A percentile compares a stretch with the other conserved stretches of the same genome.
Conservation (phyloP, 495 filamentous ascomycete species). For the Trichoderma orchidacearum region DNA sequence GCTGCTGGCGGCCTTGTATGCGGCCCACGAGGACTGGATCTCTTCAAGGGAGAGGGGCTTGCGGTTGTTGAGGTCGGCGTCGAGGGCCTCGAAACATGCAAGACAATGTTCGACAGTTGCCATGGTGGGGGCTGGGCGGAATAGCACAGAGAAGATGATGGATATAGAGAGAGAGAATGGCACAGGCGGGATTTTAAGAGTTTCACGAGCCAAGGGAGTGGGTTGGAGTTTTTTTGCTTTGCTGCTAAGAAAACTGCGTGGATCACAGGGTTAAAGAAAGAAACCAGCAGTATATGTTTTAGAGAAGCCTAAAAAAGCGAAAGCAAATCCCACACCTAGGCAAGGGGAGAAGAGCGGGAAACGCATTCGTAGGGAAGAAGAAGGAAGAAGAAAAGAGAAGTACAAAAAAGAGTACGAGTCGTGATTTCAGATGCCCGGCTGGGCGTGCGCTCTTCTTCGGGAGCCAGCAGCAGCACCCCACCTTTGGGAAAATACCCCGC, state of each 20-base stretch:
- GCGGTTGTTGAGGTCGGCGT: slow-evolving; percentile 30
- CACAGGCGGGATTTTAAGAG: neutral
- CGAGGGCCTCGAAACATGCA: slow-evolving; percentile 81
- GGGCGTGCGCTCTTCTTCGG: neutral
- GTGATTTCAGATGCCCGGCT: neutral
- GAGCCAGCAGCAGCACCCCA: neutral
- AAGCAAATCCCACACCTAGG: too few relatives aligned
- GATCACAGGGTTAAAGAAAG: too few relatives aligned
- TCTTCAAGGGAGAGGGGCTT: slow-evolving; percentile 39
- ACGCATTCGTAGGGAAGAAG: too few relatives aligned
- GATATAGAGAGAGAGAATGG: neutral
- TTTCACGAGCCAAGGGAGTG: too few relatives aligned
- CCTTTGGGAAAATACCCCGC: neutral
- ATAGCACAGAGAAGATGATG: neutral
- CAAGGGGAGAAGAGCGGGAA: too few relatives aligned
- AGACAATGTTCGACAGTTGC: slow-evolving; percentile 72
- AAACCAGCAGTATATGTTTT: too few relatives aligned
- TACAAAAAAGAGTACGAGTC: neutral
- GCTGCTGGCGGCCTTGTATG: slow-evolving; percentile 21
- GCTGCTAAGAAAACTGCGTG: too few relatives aligned
- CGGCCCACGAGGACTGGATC: slow-evolving; percentile 61
- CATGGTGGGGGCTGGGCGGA: slow-evolving; percentile 37
- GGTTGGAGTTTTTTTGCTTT: too few relatives aligned
- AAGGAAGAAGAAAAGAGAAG: neutral
- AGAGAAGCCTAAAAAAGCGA: too few relatives aligned